Conservation (phyloP, 73 alveolate genomes). For the Paramecium pentaurelia region DNA sequence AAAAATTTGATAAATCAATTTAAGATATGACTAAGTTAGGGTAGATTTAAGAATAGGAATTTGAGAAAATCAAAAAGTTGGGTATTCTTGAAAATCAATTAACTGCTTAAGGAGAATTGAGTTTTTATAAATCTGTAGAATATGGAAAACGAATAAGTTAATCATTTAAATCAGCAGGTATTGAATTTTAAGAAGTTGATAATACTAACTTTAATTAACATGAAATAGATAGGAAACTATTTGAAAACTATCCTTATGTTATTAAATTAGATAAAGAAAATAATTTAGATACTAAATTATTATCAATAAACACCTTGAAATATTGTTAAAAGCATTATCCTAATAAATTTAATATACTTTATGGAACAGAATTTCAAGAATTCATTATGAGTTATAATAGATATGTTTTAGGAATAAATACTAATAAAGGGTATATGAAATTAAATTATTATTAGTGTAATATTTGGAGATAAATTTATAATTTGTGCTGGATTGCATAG, state of each 20-base stretch:
- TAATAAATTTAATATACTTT: neutral
- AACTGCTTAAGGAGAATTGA: neutral
- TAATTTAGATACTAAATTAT: neutral
- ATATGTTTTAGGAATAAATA: neutral
- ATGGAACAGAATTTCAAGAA: neutral
- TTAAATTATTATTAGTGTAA: neutral
- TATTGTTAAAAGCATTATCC: conserved; percentile 17
- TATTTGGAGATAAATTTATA: neutral
- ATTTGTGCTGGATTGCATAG: neutral
- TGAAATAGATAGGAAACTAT: neutral
- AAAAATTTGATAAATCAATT: neutral
- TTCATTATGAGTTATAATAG: neutral
- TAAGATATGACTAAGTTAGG: conserved; percentile 3
- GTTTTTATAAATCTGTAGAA: neutral
- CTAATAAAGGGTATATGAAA: neutral
- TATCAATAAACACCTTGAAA: neutral
- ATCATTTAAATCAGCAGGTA: neutral
- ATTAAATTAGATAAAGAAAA: neutral
- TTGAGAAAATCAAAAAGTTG: neutral
- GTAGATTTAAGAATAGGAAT: neutral
- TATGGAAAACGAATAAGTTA: neutral
- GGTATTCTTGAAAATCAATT: neutral
- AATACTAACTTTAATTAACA: neutral
- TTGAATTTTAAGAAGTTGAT: neutral
- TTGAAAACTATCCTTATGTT: neutral